Evolutionary conservation across 2,329 filamentous ascomycete species (phyloP).

Genomic region (Colletotrichum cordylinicola): DNA sequence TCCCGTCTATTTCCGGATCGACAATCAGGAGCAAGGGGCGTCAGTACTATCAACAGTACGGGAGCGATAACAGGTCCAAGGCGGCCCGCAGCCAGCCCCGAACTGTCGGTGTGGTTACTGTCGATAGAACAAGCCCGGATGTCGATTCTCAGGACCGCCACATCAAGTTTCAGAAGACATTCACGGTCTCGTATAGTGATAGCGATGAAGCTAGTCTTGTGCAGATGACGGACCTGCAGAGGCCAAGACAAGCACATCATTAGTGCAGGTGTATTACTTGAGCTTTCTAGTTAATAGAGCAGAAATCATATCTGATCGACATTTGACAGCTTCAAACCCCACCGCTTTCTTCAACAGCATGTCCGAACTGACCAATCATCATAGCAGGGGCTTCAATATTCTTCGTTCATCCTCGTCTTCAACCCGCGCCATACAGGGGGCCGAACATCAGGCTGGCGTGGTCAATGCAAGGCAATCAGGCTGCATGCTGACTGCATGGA

Average conservation of each 20-base stretch:
- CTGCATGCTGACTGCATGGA: neutral
- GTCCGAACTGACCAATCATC: neutral
- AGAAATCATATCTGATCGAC: neutral
- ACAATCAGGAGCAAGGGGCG: constrained; percentile 18
- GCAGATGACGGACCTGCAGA: constrained; percentile 29
- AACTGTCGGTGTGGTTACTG: neutral
- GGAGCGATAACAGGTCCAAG: constrained; percentile 8
- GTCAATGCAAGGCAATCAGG: neutral
- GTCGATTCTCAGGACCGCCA: neutral
- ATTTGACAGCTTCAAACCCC: neutral
- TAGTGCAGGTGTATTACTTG: neutral
- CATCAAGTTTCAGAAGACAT: constrained; percentile 39
- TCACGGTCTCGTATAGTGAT: constrained; percentile 36
- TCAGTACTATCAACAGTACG: constrained; percentile 18
- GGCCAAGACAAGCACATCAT: neutral
- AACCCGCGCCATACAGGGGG: neutral
- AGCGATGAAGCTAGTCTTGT: constrained; percentile 37
- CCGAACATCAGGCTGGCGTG: neutral
- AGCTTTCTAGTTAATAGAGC: neutral
- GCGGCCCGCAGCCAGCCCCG: neutral
- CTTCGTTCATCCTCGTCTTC: neutral
- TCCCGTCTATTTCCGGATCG: constrained; percentile 30
- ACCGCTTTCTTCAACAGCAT: neutral
- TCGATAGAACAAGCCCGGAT: neutral
- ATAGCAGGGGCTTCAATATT: neutral